Base-by-base conservation (phyloP, 1,284 basidiomycete genomes). In the Mixia osmundae region DNA sequence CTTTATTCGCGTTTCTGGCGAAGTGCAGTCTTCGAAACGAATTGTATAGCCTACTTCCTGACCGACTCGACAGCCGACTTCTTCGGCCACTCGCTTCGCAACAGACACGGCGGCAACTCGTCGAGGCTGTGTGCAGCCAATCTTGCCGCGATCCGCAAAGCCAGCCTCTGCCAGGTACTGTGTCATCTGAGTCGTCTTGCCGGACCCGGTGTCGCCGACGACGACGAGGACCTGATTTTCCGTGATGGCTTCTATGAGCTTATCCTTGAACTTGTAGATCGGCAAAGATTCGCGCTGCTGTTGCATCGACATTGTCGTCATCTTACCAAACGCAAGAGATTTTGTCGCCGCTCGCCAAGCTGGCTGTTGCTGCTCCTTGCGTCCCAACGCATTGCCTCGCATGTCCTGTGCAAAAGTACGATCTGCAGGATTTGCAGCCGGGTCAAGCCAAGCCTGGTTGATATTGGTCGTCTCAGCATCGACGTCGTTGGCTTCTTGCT, bases 31-130 rank as follows among this genome's bases (percentile, higher is more conserved):
- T 61, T 99, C 89, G 57, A 99, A 99, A 62, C 91, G 87, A 50
- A 99, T 94, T 4, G 77, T 82, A 55, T 99, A 99, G 2, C 89
- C 89, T 41, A 99, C 89, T 58, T 95, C 89, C 51, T 89, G 78
- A 7, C 89, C 89, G 4, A 99, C 64, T 7, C 89, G 70, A 58
- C 87, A 94, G 5, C 89, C 91, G 3, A 95, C 85, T 58, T 97
- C 89, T 57, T 97, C 91, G 1, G 87, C 67, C 0, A 99, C 89
- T 61, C 89, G 85, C 56, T 95, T 95, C 11, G 89, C 89, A 4
- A 97, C 89, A n/a, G 85, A 94, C 68, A 95, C 91, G 7, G 89
- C 89, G 21, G 89, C 89, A 11, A 97, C 89, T 66, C 87, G 85
- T 61, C 89, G 76, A 27, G 89, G 89, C 56, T 97, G 89, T 1